Conservation (phyloP, 805 yeast genomes). For the Candida verbasci region DNA sequence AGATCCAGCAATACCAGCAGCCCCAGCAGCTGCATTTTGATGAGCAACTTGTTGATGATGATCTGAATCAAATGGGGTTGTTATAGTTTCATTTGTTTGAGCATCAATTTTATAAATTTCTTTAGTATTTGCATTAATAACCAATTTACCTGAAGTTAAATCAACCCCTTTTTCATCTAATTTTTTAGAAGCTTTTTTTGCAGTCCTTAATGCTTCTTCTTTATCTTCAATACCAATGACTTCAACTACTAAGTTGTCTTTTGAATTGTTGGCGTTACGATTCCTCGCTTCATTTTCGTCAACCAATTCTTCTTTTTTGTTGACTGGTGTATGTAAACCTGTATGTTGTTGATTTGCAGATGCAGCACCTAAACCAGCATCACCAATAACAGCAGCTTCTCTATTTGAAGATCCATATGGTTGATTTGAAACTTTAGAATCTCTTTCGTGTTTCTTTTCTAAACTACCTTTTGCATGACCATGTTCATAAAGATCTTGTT, state of each 20-base stretch:
- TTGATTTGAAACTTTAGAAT: conserved; percentile 3
- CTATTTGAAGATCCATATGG: conserved; percentile 3
- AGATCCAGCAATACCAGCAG: background rate
- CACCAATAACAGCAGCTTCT: conserved; percentile 8
- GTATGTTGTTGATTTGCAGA: background rate
- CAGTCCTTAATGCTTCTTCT: conserved; percentile 24
- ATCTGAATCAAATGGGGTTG: background rate
- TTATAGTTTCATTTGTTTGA: background rate
- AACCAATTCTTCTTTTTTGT: conserved; percentile 1
- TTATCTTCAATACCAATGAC: conserved; percentile 32
- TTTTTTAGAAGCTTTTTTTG: conserved; percentile 27
- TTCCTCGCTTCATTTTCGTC: conserved; percentile 4
- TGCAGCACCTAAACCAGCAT: conserved; percentile 10
- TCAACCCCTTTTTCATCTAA: conserved; percentile 29
- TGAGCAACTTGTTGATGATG: background rate
- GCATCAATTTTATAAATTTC: conserved; percentile 24
- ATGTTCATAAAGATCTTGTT: conserved; percentile 5
- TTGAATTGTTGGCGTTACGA: background rate
- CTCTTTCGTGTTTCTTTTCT: conserved; percentile 6
- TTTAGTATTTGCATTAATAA: conserved; percentile 29
- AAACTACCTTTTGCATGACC: conserved; percentile 5
- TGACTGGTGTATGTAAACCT: conserved; percentile 2
- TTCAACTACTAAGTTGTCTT: conserved; percentile 20
- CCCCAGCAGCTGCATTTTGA: background rate
- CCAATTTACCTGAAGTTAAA: conserved; percentile 28